Percentiles rank a stretch among this genome's conserved stretches.
Evolutionary conservation across 257 asterid species (phyloP).

Genomic region (Fraxinus quadrangulata): DNA sequence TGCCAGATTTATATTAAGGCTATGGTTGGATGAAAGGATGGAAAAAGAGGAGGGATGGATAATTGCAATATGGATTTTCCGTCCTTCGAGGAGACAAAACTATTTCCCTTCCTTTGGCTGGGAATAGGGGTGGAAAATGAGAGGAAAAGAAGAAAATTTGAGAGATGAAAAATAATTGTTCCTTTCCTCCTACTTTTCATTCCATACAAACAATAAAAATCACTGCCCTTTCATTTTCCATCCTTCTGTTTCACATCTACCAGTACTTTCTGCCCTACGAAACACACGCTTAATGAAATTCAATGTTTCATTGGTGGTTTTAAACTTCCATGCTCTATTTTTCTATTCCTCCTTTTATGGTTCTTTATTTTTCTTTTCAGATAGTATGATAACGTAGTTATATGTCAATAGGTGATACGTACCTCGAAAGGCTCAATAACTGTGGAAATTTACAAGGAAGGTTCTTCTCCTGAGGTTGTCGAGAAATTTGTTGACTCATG

Average conservation of each 20-base stretch:
- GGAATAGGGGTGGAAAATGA: no score
- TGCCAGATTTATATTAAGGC: neutral
- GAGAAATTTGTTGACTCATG: conserved; percentile 65
- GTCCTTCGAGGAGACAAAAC: no score
- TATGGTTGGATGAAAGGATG: neutral
- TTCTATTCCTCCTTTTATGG: conserved; percentile 21
- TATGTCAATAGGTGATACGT: conserved; percentile 55
- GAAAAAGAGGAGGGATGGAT: neutral
- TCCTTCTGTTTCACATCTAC: neutral
- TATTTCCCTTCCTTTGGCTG: no score
- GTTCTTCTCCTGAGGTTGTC: conserved; percentile 85
- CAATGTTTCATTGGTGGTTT: conserved; percentile 1
- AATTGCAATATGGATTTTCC: neutral
- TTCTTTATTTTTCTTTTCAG: conserved; percentile 10
- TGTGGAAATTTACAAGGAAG: conserved; percentile 86
- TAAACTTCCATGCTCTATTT: conserved; percentile 21
- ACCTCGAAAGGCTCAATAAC: conserved; percentile 84
- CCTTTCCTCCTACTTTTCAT: neutral
- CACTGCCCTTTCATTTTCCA: neutral
- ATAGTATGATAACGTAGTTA: conserved; percentile 7
- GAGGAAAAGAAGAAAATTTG: no score
- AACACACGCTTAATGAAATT: neutral
- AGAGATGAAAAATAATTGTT: neutral
- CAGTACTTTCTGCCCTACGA: neutral
- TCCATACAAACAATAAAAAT: neutral